Evolutionary conservation across 345 rosid genomes (phyloP).

Genomic region (Diplotaxis tenuifolia): DNA sequence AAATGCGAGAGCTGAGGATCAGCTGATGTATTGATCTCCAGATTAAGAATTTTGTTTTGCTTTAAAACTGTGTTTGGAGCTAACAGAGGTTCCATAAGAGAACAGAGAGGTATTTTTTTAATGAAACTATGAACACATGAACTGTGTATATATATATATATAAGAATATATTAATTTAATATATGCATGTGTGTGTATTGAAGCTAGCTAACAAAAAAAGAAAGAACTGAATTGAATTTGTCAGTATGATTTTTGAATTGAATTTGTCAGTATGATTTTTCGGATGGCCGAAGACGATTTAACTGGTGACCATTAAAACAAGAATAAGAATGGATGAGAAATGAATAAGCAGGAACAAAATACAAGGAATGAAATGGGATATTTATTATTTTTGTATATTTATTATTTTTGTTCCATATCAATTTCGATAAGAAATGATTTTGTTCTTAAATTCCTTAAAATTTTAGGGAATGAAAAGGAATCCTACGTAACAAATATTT

Average conservation of each 20-base stretch:
- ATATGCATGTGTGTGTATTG: background rate
- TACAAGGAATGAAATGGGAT: no score
- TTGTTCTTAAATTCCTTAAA: no score
- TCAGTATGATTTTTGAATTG: conserved; percentile 29
- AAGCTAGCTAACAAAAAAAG: background rate
- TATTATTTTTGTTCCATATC: no score
- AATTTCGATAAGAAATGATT: no score
- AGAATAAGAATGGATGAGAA: no score
- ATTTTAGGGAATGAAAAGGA: no score
- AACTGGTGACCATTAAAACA: no score
- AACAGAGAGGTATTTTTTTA: background rate
- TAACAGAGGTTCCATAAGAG: background rate
- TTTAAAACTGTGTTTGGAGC: background rate
- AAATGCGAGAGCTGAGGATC: background rate
- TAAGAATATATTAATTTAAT: background rate
- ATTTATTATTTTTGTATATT: no score
- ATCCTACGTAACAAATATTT: no score
- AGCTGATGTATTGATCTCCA: conserved; percentile 9
- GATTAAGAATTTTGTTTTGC: background rate
- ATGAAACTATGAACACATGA: conserved; percentile 8
- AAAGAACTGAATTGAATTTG: conserved; percentile 19
- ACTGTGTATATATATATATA: background rate
- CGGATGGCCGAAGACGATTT: conserved; percentile 18
- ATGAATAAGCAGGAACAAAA: no score
- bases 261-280: conserved; percentile 27